Base-by-base conservation (phyloP, 2,329 filamentous ascomycete species). In the Fusarium stilboides region DNA sequence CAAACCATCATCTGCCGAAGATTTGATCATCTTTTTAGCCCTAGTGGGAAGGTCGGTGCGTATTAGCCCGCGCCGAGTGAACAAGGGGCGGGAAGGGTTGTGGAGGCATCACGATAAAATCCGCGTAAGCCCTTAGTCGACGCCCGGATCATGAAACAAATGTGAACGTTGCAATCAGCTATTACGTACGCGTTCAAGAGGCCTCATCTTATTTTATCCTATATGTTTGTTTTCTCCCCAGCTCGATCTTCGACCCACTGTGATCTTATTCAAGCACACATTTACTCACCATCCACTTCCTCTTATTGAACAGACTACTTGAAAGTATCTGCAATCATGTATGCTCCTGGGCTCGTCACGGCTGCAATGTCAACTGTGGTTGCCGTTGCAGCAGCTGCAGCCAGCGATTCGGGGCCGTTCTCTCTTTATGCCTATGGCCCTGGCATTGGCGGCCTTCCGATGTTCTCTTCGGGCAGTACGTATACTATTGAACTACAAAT, bases 381-480 rank as follows among this genome's bases (percentile, higher is more conserved):
- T 13, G n/a, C 40, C 22, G 22, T 13, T 13, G 15, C 5, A 24
- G 34, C 5, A 13, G 15, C 28, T n/a, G 57, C 46, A 9, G 19
- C 46, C 1, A 33, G 7, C 1, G 22, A 26, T 1, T 5, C 8
- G 1, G 19, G 14, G 2, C 40, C 57, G 0, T 62, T 62, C 15
- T 33, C 59, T 13, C 9, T 62, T 3, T 62, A 24, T 20, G 59
- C 59, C n/a, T 62, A 62, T 26, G 59, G 59, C 5, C 22, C 59
- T 12, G 57, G 20, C 2, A 22, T 62, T 3, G 57, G 57, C 0
- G 59, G 57, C 4, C 19, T 62, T 34, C 42, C 46, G 1, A 10
- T 62, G 3, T 62, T 62, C 12, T 62, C 59, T 13, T 6, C 46
- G 1, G 58, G 58, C 2, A n/a, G 56, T 62, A 61, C 4, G 40